A percentile compares a stretch with the other conserved stretches of the same genome.
phyloP scores from a whole-genome alignment of 306 rosid genomes.

The Lathyrus oleraceus region DNA sequence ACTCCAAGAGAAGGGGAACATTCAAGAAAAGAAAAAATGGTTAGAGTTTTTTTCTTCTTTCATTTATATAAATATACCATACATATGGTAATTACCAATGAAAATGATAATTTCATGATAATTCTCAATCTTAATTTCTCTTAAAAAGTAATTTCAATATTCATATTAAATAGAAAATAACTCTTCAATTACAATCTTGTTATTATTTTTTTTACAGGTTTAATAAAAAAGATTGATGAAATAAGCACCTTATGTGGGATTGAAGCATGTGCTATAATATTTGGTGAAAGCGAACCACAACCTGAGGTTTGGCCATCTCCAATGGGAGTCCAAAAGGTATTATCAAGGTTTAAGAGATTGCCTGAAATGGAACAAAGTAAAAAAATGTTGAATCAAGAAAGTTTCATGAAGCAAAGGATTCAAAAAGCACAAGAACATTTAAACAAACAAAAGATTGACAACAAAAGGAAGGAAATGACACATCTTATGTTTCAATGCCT shows the following conservation, averaged over 20 bases:
- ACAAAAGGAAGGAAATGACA: constrained; percentile 23
- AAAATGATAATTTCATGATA: too few relatives aligned
- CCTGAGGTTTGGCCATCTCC: constrained; percentile 48
- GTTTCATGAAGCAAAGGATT: constrained; percentile 24
- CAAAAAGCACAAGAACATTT: constrained; percentile 28
- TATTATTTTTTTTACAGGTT: constrained; percentile 3
- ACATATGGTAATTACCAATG: too few relatives aligned
- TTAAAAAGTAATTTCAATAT: too few relatives aligned
- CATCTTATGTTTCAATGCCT: constrained; percentile 24
- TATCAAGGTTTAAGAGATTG: constrained; percentile 17
- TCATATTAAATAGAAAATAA: background rate
- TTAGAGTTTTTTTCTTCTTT: background rate
- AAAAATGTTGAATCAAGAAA: constrained; percentile 39
- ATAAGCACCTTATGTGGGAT: constrained; percentile 35
- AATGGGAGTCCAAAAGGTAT: background rate
- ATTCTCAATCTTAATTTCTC: too few relatives aligned
- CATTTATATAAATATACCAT: background rate
- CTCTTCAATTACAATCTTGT: background rate
- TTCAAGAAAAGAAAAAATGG: constrained; percentile 33
- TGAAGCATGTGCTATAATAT: constrained; percentile 41
- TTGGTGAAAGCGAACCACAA: constrained; percentile 16
- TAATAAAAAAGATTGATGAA: constrained; percentile 28
- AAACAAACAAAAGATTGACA: constrained; percentile 18
- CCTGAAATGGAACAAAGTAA: constrained; percentile 20
- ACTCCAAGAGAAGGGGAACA: constrained; percentile 34